Evolutionary conservation across 1,284 basidiomycete genomes (phyloP).

Genomic region (Xerocomus minutiporus): DNA sequence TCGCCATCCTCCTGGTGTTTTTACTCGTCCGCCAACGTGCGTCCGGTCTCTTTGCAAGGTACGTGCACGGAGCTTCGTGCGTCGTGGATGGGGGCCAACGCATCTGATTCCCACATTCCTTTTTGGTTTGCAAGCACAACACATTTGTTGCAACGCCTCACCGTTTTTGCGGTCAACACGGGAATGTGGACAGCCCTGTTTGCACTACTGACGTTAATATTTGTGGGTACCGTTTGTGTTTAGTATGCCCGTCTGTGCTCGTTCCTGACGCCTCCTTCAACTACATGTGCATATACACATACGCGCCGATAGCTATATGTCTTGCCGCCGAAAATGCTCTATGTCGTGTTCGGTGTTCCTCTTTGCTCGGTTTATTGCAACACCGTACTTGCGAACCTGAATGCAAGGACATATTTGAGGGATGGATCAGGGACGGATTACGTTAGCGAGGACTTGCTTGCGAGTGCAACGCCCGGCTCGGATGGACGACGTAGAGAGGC

Average conservation of each 20-base stretch:
- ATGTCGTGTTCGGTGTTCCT: background rate
- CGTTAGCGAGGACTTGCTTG: too few relatives aligned
- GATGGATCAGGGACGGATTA: background rate
- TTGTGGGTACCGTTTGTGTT: slow-evolving; percentile 7
- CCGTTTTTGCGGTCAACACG: slow-evolving; percentile 13
- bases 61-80: background rate
- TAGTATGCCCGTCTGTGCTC: too few relatives aligned
- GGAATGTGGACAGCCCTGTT: slow-evolving; percentile 15
- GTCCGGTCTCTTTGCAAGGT: background rate
- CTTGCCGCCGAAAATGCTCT: background rate
- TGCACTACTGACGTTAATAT: slow-evolving; percentile 7
- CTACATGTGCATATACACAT: too few relatives aligned
- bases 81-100: too few relatives aligned
- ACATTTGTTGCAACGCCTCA: slow-evolving; percentile 14
- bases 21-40: slow-evolving; percentile 7
- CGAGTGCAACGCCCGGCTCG: too few relatives aligned
- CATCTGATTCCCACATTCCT: too few relatives aligned
- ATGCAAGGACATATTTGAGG: slow-evolving; percentile 7
- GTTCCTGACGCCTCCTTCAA: too few relatives aligned
- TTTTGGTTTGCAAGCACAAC: slow-evolving; percentile 3
- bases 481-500: too few relatives aligned
- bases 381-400: slow-evolving; percentile 15
- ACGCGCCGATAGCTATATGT: background rate
- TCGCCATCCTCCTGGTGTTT: slow-evolving; percentile 1
- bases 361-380: slow-evolving; percentile 13